Percentiles rank a stretch among this genome's conserved stretches.
Conservation (phyloP, 768 basidiomycete genomes). For the Rhizopogon sp. region DNA sequence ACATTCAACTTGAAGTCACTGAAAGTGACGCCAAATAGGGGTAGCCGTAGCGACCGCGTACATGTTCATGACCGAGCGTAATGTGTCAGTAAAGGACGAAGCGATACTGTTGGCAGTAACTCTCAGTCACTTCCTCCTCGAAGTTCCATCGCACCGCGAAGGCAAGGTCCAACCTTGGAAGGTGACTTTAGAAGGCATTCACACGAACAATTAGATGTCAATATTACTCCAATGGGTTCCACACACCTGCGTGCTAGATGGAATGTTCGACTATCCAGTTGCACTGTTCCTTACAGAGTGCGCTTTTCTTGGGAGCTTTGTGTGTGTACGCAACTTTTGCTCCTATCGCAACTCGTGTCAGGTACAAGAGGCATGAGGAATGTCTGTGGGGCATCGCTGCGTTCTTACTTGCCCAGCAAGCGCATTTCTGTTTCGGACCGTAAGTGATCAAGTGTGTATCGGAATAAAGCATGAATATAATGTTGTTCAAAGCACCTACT, state of each 20-base stretch:
- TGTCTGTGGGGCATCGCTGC: constrained; percentile 15
- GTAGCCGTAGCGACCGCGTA: constrained; percentile 14
- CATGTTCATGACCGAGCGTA: constrained; percentile 12
- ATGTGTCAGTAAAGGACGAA: constrained; percentile 14
- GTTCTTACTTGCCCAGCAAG: constrained; percentile 21
- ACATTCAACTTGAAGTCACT: no score
- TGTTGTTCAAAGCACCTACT: constrained; percentile 20
- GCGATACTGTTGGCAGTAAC: constrained; percentile 13
- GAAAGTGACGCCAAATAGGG: constrained; percentile 5
- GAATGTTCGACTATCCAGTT: constrained; percentile 21
- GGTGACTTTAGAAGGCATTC: not conserved
- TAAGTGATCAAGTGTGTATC: constrained; percentile 5
- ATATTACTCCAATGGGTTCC: constrained; percentile 20
- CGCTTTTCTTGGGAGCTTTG: constrained; percentile 20
- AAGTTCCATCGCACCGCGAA: constrained; percentile 23
- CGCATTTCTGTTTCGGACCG: constrained; percentile 24
- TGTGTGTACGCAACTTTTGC: constrained; percentile 20
- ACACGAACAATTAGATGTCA: constrained; percentile 14
- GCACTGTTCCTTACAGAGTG: constrained; percentile 18
- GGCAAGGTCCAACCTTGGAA: constrained; percentile 9
- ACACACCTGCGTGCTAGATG: constrained; percentile 13
- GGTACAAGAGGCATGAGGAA: constrained; percentile 13
- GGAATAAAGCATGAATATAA: not conserved
- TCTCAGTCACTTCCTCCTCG: constrained; percentile 25
- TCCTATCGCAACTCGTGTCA: constrained; percentile 14